Evolutionary conservation across 2,329 filamentous ascomycete genomes (phyloP).

Genomic region (Clonostachys chloroleuca): DNA sequence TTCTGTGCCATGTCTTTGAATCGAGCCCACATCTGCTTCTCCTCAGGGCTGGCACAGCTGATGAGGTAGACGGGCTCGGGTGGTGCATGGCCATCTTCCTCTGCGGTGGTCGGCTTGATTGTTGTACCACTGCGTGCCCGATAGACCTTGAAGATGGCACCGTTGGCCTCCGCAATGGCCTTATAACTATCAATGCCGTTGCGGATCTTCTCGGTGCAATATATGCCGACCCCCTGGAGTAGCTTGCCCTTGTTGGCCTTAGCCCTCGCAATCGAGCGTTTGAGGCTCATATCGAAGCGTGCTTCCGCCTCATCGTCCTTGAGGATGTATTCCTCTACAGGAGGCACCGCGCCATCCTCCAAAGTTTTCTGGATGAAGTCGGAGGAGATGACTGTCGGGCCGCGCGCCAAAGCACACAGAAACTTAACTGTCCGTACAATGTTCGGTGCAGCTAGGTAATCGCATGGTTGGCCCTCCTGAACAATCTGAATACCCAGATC

Average conservation of each 20-base stretch:
- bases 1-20: slow-evolving; percentile 77
- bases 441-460: slow-evolving; percentile 82
- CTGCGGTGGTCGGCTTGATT: slow-evolving; percentile 60
- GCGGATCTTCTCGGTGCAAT: slow-evolving; percentile 75
- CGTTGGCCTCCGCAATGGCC: slow-evolving; percentile 83
- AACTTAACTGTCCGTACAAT: slow-evolving; percentile 93
- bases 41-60: slow-evolving; percentile 60
- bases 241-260: slow-evolving; percentile 73
- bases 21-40: slow-evolving; percentile 71
- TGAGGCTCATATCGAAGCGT: slow-evolving; percentile 64
- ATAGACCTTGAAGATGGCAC: slow-evolving; percentile 77
- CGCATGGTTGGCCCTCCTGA: slow-evolving; percentile 69
- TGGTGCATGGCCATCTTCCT: slow-evolving; percentile 55
- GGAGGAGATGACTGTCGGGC: slow-evolving; percentile 71
- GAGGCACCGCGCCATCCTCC: slow-evolving; percentile 57
- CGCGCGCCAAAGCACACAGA: slow-evolving; percentile 77
- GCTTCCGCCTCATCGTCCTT: slow-evolving; percentile 70
- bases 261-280: slow-evolving; percentile 65
- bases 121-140: slow-evolving; percentile 66
- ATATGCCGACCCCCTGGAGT: slow-evolving; percentile 72
- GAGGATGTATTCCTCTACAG: slow-evolving; percentile 62
- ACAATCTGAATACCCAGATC: slow-evolving; percentile 79
- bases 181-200: slow-evolving; percentile 83
- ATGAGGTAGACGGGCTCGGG: slow-evolving; percentile 80
- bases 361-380: slow-evolving; percentile 77